phyloP scores from a whole-genome alignment of 352 stramenopile genomes.

The Globisporangium uncinulatum region DNA sequence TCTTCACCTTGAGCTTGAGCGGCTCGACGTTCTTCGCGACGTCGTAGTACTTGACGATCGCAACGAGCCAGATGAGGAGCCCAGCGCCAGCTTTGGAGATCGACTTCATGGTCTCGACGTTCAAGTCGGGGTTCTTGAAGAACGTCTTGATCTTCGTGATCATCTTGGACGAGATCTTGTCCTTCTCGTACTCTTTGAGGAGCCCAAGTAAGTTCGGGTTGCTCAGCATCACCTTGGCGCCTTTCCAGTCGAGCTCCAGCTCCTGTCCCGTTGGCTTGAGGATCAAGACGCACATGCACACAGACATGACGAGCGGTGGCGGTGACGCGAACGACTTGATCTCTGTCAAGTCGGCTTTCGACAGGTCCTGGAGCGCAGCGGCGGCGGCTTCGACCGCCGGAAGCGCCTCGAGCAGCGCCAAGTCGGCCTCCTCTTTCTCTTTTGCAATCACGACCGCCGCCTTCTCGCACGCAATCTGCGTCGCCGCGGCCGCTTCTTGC shows the following conservation, averaged over 20 bases:
- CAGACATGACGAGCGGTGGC: slow-evolving; percentile 89
- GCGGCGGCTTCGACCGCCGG: slow-evolving; percentile 92
- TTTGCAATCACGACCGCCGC: slow-evolving; percentile 87
- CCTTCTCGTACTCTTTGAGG: slow-evolving; percentile 95
- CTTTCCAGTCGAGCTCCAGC: slow-evolving; percentile 91
- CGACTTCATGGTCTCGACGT: slow-evolving; percentile 94
- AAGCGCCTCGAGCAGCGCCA: slow-evolving; percentile 89
- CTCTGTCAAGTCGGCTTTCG: slow-evolving; percentile 94
- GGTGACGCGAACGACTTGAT: slow-evolving; percentile 95
- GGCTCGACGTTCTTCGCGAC: slow-evolving; percentile 94
- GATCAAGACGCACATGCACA: slow-evolving; percentile 91
- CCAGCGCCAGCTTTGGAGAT: slow-evolving; percentile 89
- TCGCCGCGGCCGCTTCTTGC: slow-evolving; percentile 87
- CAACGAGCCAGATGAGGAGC: slow-evolving; percentile 91
- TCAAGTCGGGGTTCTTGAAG: slow-evolving; percentile 91
- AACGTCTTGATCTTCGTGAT: slow-evolving; percentile 94
- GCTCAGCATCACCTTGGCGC: slow-evolving; percentile 93
- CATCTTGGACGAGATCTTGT: slow-evolving; percentile 95
- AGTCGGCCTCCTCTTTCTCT: slow-evolving; percentile 93
- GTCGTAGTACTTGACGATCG: slow-evolving; percentile 95
- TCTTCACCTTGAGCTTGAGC: slow-evolving; percentile 88
- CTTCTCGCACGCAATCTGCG: slow-evolving; percentile 89
- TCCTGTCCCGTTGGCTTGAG: slow-evolving; percentile 90
- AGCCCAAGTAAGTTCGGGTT: slow-evolving; percentile 89
- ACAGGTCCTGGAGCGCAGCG: slow-evolving; percentile 90